A percentile compares a stretch with the other conserved stretches of the same genome.
Conservation (phyloP, 352 stramenopile genomes). For the Halophytophthora polymorphica region DNA sequence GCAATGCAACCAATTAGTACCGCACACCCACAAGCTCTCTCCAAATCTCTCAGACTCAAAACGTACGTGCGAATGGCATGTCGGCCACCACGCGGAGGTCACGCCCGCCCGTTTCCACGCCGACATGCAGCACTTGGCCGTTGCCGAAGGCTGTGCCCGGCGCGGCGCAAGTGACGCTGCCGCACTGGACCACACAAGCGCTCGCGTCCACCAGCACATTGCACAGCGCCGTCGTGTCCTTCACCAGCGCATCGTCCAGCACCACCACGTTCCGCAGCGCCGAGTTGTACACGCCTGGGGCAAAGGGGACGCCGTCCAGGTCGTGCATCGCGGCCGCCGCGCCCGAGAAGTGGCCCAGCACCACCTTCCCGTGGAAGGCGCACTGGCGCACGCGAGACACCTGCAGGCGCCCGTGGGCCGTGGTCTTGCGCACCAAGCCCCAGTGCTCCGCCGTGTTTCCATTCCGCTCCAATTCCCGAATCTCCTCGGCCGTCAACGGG, state of each 20-base stretch:
- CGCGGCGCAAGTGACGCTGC: conserved; percentile 41
- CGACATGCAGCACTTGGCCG: conserved; percentile 63
- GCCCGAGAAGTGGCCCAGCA: conserved; percentile 50
- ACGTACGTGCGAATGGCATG: conserved; percentile 55
- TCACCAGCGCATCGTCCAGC: conserved; percentile 74
- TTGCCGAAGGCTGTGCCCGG: conserved; percentile 38
- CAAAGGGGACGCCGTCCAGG: conserved; percentile 54
- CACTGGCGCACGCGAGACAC: conserved; percentile 56
- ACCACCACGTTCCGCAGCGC: conserved; percentile 57
- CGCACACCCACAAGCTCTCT: too few species aligned
- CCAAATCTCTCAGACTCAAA: neutral
- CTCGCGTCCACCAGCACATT: conserved; percentile 41
- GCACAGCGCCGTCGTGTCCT: conserved; percentile 58
- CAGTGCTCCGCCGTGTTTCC: conserved; percentile 74
- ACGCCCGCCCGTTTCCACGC: conserved; percentile 78
- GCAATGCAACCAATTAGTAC: neutral
- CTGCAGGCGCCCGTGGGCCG: conserved; percentile 15
- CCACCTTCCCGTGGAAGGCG: conserved; percentile 62
- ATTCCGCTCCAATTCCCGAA: conserved; percentile 46
- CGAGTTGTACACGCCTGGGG: conserved; percentile 63
- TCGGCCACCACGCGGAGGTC: conserved; percentile 71
- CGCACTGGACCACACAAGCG: conserved; percentile 65
- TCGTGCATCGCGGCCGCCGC: conserved; percentile 26
- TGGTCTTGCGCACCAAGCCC: conserved; percentile 46
- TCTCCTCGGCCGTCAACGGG: conserved; percentile 44